These are phyloP conservation scores for Hymenoscyphus occultus DNA, from an alignment of 2,329 filamentous ascomycete species.

Conservation along the genomic window DNA sequence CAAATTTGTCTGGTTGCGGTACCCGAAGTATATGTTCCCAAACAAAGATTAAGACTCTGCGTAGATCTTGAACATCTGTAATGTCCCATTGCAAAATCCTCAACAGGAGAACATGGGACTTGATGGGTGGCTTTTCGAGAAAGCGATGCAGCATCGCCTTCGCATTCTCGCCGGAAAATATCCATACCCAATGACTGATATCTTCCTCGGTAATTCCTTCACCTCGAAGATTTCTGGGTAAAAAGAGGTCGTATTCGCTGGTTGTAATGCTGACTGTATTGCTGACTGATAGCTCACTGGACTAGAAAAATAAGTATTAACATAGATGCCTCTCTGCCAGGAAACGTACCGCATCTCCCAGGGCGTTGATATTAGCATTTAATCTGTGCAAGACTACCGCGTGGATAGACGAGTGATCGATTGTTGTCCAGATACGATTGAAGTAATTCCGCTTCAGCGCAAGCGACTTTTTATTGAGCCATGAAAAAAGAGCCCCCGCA, in stretches of 20 bases:
- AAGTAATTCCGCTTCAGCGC: conserved; percentile 3
- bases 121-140: conserved; percentile 14
- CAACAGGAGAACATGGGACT: conserved; percentile 31
- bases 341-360: neutral
- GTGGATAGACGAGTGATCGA: conserved; percentile 3
- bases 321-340: neutral
- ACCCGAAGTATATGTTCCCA: conserved; percentile 15
- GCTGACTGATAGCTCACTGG: too few relatives aligned
- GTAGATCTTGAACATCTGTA: conserved; percentile 21
- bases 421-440: neutral
- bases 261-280: neutral
- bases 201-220: conserved; percentile 19
- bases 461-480: neutral
- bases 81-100: conserved; percentile 29
- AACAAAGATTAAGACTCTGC: conserved; percentile 18
- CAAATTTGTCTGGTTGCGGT: neutral
- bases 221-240: neutral
- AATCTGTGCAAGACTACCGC: neutral
- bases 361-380: neutral
- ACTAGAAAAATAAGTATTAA: neutral
- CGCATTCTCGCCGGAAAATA: conserved; percentile 24
- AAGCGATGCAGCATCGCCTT: conserved; percentile 29
- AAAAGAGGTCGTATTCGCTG: neutral
- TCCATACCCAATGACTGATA: conserved; percentile 32
- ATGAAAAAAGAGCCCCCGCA: conserved; percentile 6